Percentiles rank a stretch among this genome's conserved stretches.
These are phyloP conservation scores for Auricularia cornea DNA, from an alignment of 768 basidiomycete species.

Conservation along the genomic window DNA sequence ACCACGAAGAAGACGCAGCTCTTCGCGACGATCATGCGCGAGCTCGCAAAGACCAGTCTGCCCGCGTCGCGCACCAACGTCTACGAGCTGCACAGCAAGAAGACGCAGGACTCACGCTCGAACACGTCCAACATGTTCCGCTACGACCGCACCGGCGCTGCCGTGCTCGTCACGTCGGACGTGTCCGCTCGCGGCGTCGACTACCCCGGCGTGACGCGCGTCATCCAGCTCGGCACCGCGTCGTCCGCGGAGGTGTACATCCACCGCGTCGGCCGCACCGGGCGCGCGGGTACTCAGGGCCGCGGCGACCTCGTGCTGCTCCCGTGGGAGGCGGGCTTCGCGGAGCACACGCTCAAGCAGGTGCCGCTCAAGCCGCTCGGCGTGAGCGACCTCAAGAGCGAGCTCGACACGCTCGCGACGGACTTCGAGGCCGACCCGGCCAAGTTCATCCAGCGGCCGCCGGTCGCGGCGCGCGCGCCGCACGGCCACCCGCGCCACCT, in stretches of 20 bases:
- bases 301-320: constrained; percentile 74
- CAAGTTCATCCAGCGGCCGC: constrained; percentile 20
- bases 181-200: constrained; percentile 85
- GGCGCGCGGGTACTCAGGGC: constrained; percentile 51
- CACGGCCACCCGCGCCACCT: background rate
- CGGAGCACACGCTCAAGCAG: constrained; percentile 49
- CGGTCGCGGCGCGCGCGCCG: background rate
- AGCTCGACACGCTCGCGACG: constrained; percentile 40
- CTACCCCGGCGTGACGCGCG: constrained; percentile 80
- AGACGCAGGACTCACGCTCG: constrained; percentile 49
- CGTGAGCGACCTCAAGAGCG: constrained; percentile 34
- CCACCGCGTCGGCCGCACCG: constrained; percentile 82
- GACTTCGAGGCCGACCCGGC: constrained; percentile 39
- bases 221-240: constrained; percentile 91
- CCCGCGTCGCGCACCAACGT: constrained; percentile 49
- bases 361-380: constrained; percentile 63
- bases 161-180: constrained; percentile 76
- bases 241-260: too few species aligned
- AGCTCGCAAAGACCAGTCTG: constrained; percentile 35
- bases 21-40: constrained; percentile 51
- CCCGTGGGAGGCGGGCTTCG: constrained; percentile 70
- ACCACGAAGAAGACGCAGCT: constrained; percentile 83
- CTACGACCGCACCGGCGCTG: constrained; percentile 38
- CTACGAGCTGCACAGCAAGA: constrained; percentile 79
- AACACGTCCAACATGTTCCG: constrained; percentile 54